Evolutionary conservation across 495 filamentous ascomycete species (phyloP).

Genomic region (Penicillium pulvis): DNA sequence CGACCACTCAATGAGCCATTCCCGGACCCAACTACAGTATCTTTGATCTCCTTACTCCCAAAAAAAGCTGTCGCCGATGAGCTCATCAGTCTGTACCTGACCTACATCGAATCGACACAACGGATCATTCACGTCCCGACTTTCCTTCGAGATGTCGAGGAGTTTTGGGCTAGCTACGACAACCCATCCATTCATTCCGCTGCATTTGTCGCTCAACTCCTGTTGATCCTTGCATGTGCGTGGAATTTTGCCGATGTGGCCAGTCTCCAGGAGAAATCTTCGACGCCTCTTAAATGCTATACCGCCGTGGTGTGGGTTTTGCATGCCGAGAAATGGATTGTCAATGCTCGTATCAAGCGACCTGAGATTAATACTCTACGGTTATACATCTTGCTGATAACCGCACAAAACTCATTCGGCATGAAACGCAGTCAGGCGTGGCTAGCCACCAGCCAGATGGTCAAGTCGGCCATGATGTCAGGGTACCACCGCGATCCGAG

Average conservation of each 20-base stretch:
- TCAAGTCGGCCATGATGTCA: constrained; percentile 59
- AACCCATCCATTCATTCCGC: constrained; percentile 33
- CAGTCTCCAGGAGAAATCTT: constrained; percentile 52
- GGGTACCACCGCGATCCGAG: constrained; percentile 59
- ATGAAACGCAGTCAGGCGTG: constrained; percentile 60
- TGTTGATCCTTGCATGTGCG: constrained; percentile 67
- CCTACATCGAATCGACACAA: constrained; percentile 56
- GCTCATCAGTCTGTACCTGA: constrained; percentile 54
- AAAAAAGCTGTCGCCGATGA: constrained; percentile 51
- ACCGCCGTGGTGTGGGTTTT: constrained; percentile 63
- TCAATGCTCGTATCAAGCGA: constrained; percentile 55
- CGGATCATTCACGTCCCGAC: constrained; percentile 61
- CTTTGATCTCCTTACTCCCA: constrained; percentile 39
- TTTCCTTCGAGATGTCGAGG: constrained; percentile 56
- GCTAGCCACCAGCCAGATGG: constrained; percentile 58
- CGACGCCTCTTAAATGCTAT: constrained; percentile 45
- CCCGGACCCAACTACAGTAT: constrained; percentile 32
- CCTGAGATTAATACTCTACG: constrained; percentile 58
- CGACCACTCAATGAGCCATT: constrained; percentile 37
- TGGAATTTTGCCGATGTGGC: constrained; percentile 41
- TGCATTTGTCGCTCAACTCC: constrained; percentile 59
- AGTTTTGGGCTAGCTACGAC: constrained; percentile 45
- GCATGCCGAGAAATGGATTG: constrained; percentile 64
- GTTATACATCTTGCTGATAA: constrained; percentile 59
- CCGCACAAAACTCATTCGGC: constrained; percentile 57